Evolutionary conservation across 108 stramenopile genomes (phyloP).

Genomic region (Nannochloropsis salina): DNA sequence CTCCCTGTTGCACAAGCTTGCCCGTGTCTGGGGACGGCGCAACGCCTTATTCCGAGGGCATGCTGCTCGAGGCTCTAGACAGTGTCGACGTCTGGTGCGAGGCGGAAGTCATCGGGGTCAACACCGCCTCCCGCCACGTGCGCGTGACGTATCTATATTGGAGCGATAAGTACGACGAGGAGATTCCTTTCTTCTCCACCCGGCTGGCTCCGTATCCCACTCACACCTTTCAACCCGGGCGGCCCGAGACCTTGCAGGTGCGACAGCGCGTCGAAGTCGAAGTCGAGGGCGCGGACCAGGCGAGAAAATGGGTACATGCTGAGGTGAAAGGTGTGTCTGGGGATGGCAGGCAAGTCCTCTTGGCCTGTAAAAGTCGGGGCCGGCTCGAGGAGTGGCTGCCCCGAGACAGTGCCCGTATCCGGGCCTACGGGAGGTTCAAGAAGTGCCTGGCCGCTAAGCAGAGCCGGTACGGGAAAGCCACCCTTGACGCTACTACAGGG

Average conservation of each 20-base stretch:
- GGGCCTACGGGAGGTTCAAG: constrained; percentile 32
- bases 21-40: too few relatives aligned
- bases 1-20: too few relatives aligned
- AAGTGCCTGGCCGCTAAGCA: neutral
- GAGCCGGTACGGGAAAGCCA: neutral
- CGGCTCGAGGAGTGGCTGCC: constrained; percentile 46
- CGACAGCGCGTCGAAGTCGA: constrained; percentile 48
- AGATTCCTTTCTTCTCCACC: constrained; percentile 21
- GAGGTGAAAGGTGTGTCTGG: constrained; percentile 35
- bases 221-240: constrained; percentile 37
- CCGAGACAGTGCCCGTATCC: constrained; percentile 18
- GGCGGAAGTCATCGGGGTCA: constrained; percentile 38
- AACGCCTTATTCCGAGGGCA: constrained; percentile 10
- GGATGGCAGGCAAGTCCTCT: constrained; percentile 30
- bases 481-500: neutral
- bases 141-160: constrained; percentile 47
- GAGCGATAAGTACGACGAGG: constrained; percentile 47
- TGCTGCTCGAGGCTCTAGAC: constrained; percentile 40
- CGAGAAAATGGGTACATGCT: constrained; percentile 47
- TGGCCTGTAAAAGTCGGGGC: constrained; percentile 32
- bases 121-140: constrained; percentile 3
- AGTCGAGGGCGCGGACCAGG: constrained; percentile 30
- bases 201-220: constrained; percentile 37
- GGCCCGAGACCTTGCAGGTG: constrained; percentile 22
- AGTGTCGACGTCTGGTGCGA: constrained; percentile 44